Conservation (phyloP, 805 yeast species). For the Wilhelminamyces savonicus region DNA sequence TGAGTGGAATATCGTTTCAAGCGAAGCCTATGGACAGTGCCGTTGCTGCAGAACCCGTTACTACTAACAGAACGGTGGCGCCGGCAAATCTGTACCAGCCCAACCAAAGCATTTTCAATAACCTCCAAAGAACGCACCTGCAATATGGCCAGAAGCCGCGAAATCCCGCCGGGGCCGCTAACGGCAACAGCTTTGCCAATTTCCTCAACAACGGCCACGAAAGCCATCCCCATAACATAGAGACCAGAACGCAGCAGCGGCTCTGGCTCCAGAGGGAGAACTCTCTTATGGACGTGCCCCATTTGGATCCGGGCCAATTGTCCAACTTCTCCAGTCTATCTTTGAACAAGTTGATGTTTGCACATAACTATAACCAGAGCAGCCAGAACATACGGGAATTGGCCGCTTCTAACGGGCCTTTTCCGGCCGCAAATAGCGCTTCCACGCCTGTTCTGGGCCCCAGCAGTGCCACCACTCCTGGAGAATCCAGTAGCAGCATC, state of each 20-base stretch:
- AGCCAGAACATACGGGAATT: constrained; percentile 6
- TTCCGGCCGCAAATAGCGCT: too few species aligned
- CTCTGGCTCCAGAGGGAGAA: constrained; percentile 81
- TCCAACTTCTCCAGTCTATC: constrained; percentile 35
- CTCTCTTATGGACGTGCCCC: constrained; percentile 51
- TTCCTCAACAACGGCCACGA: constrained; percentile 17
- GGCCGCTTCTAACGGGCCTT: too few species aligned
- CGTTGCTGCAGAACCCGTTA: constrained; percentile 18
- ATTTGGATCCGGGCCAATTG: constrained; percentile 20
- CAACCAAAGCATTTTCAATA: constrained; percentile 34
- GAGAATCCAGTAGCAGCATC: constrained; percentile 11
- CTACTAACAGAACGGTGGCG: constrained; percentile 23
- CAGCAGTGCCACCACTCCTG: too few species aligned
- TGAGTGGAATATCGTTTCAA: constrained; percentile 28
- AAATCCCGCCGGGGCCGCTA: neutral
- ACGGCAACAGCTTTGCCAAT: constrained; percentile 25
- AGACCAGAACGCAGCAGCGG: constrained; percentile 76
- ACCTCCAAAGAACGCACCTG: constrained; percentile 33
- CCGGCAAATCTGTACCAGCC: constrained; percentile 37
- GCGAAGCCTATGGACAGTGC: constrained; percentile 19
- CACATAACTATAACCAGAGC: constrained; percentile 19
- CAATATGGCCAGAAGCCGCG: constrained; percentile 18
- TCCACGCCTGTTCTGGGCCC: too few species aligned
- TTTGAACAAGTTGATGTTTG: constrained; percentile 33
- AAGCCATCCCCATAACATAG: constrained; percentile 16